These are phyloP conservation scores for Penicillium nordicum DNA, from an alignment of 2,329 filamentous ascomycete species.

Conservation along the genomic window DNA sequence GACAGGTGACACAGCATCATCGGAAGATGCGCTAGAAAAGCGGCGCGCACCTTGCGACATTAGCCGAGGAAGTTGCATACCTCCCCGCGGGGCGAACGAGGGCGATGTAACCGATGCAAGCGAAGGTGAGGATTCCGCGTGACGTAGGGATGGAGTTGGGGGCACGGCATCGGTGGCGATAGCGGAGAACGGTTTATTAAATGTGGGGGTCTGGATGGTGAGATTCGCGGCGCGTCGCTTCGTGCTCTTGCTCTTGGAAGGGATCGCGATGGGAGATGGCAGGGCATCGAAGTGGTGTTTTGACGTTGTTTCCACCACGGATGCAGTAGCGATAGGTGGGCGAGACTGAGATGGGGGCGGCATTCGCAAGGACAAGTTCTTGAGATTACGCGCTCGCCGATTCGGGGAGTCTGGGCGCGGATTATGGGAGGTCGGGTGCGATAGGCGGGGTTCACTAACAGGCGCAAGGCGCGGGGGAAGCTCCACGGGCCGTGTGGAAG, in stretches of 20 bases:
- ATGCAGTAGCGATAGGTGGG: constrained; percentile 49
- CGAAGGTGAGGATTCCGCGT: constrained; percentile 62
- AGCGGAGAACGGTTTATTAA: constrained; percentile 44
- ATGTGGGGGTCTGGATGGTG: constrained; percentile 56
- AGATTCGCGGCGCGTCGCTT: constrained; percentile 58
- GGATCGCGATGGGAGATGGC: constrained; percentile 56
- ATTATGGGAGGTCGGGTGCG: constrained; percentile 35
- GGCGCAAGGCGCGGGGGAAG: constrained; percentile 22
- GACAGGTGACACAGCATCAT: constrained; percentile 23
- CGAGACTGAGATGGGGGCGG: constrained; percentile 45
- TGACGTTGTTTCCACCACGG: constrained; percentile 43
- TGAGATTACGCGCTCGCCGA: constrained; percentile 56
- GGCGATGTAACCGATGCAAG: constrained; percentile 53
- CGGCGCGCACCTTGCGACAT: constrained; percentile 30
- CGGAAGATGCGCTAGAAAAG: constrained; percentile 26
- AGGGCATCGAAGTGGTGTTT: constrained; percentile 48
- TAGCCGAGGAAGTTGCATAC: constrained; percentile 50
- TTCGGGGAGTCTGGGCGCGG: constrained; percentile 39
- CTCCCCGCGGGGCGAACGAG: constrained; percentile 47
- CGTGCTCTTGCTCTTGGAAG: constrained; percentile 52
- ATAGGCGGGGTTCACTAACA: not conserved
- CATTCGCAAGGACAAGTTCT: constrained; percentile 62
- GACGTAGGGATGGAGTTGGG: constrained; percentile 58
- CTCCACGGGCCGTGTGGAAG: constrained; percentile 27
- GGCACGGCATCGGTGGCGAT: constrained; percentile 52